Conservation (phyloP, 768 basidiomycete species). For the Lentinula aciculospora region DNA sequence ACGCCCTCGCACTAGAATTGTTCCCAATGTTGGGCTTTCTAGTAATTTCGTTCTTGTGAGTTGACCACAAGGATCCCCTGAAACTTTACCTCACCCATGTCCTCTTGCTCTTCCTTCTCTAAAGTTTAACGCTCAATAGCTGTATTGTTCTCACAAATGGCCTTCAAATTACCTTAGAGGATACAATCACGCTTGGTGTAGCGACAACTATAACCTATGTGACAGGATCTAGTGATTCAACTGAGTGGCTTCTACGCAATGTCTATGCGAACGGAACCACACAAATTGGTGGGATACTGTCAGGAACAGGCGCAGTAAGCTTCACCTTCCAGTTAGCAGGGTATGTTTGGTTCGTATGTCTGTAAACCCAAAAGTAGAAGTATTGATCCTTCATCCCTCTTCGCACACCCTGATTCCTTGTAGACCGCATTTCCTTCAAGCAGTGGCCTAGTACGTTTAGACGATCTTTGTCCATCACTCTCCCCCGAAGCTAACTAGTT, state of each 20-base stretch:
- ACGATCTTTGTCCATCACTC: not conserved
- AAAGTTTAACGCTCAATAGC: not conserved
- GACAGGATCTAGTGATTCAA: not conserved
- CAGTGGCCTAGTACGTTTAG: not conserved
- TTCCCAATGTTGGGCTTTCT: not conserved
- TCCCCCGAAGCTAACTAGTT: not conserved
- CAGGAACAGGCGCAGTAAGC: not conserved
- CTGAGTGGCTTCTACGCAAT: not conserved
- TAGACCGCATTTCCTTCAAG: slow-evolving; percentile 2
- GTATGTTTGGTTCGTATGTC: not conserved
- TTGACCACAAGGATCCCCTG: not conserved
- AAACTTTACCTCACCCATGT: too few species aligned
- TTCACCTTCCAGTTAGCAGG: not conserved
- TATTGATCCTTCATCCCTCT: not conserved
- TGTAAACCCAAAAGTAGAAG: not conserved
- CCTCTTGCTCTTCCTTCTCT: not conserved
- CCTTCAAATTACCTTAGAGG: not conserved
- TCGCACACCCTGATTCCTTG: not conserved
- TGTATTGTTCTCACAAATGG: not conserved
- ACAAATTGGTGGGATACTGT: not conserved
- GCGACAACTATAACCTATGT: not conserved
- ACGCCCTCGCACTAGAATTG: not conserved
- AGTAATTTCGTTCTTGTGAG: not conserved
- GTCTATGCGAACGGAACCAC: slow-evolving; percentile 2
- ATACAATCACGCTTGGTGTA: not conserved